Evolutionary conservation across 371 early-diverging fungal genomes (phyloP), one percentile per base, ranked within the genome.

Genomic region (Capillidium rhysosporum): DNA sequence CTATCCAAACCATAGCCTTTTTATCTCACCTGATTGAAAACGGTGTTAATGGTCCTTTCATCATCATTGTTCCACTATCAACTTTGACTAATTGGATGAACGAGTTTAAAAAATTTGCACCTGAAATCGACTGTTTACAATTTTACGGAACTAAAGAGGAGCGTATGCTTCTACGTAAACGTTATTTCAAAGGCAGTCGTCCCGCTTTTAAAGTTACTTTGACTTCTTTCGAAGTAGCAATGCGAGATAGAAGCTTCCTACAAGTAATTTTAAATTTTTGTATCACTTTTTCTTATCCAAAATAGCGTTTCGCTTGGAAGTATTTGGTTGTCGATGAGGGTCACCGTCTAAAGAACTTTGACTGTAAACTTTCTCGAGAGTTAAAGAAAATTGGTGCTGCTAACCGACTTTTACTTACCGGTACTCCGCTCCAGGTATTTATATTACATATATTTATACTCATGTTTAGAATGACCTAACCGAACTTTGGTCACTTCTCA

Each of bases 41-140:
- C 62, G 69, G 79, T 54, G 84, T 90, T n/a, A 75, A 81, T 68
- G 95, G 93, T 1, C 96, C 98, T 1, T 92, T 86, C 61, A 67
- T 99, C n/a, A 76, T 99, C 28, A 86, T 96, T 0, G 84, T 91
- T 0, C 99, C 99, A 8, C 69, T 98, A 25, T 87, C 91, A 16
- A 96, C 96, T 1, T 69, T 99, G 40, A 79, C 85, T 26, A 98
- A 98, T 70, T 99, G 99, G 99, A 84, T 84, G 26, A 76, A 79
- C 30, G 99, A 98, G 64, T 89, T 98, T 64, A 76, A 82, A 49
- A 78, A 82, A 52, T 96, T 91, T 49, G 72, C 95, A 3, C 94
- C 94, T 4, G 60, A 68, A 1, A 72, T 98, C 26, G 78, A 84
- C 21, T 89, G 90, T n/a, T 63, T 97, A 5, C 67, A 89, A 30